phyloP scores from a whole-genome alignment of 2,329 filamentous ascomycete species.

The Cladosporium oxysporum region DNA sequence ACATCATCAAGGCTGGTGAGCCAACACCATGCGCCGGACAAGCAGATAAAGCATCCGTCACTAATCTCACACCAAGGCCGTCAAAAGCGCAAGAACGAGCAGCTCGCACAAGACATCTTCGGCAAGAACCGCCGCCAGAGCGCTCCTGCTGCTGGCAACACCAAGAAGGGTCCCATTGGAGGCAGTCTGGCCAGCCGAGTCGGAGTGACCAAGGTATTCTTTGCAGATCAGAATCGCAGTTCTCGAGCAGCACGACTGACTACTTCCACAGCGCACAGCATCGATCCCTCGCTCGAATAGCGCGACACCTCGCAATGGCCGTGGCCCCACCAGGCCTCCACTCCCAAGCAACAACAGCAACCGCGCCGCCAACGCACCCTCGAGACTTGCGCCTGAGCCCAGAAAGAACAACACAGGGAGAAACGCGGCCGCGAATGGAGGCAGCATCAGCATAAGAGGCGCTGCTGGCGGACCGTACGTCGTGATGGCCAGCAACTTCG shows the following conservation, averaged over 20 bases:
- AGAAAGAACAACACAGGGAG: conserved; percentile 36
- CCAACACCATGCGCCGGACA: neutral
- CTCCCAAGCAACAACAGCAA: conserved; percentile 32
- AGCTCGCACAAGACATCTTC: conserved; percentile 71
- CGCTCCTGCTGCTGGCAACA: conserved; percentile 49
- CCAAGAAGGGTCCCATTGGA: conserved; percentile 42
- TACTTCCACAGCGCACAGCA: conserved; percentile 28
- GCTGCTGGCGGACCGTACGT: conserved; percentile 65
- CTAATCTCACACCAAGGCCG: conserved; percentile 7
- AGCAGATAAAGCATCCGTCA: conserved; percentile 3
- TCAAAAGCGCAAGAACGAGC: conserved; percentile 29
- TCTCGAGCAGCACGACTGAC: neutral
- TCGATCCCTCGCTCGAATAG: conserved; percentile 31
- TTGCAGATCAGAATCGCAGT: conserved; percentile 2
- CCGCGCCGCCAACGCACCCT: conserved; percentile 20
- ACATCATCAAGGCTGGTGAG: conserved; percentile 55
- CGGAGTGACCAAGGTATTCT: conserved; percentile 68
- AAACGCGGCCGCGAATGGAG: conserved; percentile 24
- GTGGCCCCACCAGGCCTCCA: conserved; percentile 12
- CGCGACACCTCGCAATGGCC: conserved; percentile 18
- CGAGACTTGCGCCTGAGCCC: conserved; percentile 13
- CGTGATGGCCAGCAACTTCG: conserved; percentile 79
- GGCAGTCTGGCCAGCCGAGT: conserved; percentile 70
- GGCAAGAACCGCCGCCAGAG: conserved; percentile 61
- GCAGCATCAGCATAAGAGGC: conserved; percentile 68